Evolutionary conservation across 2,329 filamentous ascomycete species (phyloP).

Genomic region (Aspergillus udagawae): DNA sequence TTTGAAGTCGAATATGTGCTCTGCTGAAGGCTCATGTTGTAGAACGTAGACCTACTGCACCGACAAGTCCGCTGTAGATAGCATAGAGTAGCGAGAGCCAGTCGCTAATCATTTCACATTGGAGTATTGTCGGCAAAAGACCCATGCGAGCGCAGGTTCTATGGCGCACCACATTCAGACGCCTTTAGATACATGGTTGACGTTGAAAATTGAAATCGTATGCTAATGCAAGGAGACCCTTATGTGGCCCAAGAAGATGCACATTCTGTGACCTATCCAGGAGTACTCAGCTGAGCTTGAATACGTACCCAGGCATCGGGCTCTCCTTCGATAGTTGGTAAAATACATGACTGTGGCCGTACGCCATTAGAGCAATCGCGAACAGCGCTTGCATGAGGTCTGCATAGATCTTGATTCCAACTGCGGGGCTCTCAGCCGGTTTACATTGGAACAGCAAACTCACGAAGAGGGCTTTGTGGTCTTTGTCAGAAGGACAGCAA

Average conservation of each 20-base stretch:
- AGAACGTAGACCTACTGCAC: neutral
- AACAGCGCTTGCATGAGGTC: neutral
- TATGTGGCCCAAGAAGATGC: neutral
- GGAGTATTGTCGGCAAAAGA: neutral
- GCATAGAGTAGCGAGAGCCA: no score
- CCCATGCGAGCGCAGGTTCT: neutral
- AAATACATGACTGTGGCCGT: neutral
- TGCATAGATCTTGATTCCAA: neutral
- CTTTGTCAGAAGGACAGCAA: neutral
- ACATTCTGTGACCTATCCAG: neutral
- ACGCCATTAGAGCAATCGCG: neutral
- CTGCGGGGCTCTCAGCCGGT: no score
- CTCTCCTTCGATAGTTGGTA: neutral
- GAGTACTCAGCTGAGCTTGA: neutral
- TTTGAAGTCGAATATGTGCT: neutral
- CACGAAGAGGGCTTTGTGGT: no score
- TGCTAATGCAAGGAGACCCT: neutral
- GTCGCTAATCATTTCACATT: neutral
- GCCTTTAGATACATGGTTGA: neutral
- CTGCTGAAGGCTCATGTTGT: no score
- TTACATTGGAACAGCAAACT: no score
- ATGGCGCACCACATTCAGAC: neutral
- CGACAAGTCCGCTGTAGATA: no score
- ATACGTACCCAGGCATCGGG: neutral
- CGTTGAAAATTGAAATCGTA: neutral